These are phyloP conservation scores for Septoria linicola DNA, from an alignment of 2,329 filamentous ascomycete species.

Conservation along the genomic window DNA sequence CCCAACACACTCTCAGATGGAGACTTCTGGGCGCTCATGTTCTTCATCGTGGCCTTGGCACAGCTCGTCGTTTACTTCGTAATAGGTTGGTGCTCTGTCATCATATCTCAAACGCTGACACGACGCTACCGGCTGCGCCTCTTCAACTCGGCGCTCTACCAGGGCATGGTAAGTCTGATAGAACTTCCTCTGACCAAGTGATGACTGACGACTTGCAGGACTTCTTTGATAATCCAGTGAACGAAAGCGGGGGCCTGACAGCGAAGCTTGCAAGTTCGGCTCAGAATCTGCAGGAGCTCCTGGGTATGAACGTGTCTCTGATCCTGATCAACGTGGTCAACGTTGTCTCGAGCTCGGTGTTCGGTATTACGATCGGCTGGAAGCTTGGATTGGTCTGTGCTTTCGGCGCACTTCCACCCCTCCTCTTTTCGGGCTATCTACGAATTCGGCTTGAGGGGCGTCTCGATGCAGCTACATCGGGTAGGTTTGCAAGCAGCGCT, in stretches of 20 bases:
- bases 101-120: conserved; percentile 23
- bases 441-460: conserved; percentile 42
- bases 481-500: conserved; percentile 30
- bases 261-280: conserved; percentile 46
- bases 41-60: conserved; percentile 54
- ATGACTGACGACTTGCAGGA: conserved; percentile 57
- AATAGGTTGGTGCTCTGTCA: conserved; percentile 40
- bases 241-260: conserved; percentile 44
- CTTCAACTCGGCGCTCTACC: conserved; percentile 25
- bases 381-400: conserved; percentile 50
- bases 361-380: conserved; percentile 50
- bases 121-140: conserved; percentile 38
- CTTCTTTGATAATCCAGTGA: conserved; percentile 70
- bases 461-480: conserved; percentile 26
- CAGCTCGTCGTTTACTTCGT: conserved; percentile 46
- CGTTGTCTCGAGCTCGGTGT: conserved; percentile 45
- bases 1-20: conserved; percentile 40
- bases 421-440: conserved; percentile 45
- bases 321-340: conserved; percentile 47
- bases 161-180: conserved; percentile 6
- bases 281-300: conserved; percentile 55
- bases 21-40: conserved; percentile 56
- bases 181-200: background rate
- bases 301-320: conserved; percentile 43
- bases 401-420: conserved; percentile 44